Conservation (phyloP, 2,329 filamentous ascomycete genomes). For the Cordyceps tenuipes region DNA sequence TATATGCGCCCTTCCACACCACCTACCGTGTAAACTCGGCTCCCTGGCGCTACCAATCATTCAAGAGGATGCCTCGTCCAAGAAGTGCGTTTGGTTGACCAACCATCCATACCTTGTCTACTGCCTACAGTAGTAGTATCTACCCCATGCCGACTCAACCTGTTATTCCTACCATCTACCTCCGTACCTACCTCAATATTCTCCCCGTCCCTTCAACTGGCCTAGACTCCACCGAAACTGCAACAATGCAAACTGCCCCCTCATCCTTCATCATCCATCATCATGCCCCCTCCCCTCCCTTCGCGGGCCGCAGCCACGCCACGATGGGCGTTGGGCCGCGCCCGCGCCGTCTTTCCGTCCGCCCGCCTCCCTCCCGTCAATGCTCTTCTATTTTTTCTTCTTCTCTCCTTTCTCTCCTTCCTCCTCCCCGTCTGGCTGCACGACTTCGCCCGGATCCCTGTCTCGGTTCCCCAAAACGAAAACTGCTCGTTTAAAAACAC, state of each 20-base stretch:
- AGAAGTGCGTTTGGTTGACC: background rate
- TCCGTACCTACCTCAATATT: too few relatives aligned
- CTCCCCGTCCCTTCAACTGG: background rate
- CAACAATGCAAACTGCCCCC: background rate
- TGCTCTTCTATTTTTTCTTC: too few relatives aligned
- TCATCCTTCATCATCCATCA: background rate
- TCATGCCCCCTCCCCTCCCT: background rate
- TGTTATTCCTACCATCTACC: background rate
- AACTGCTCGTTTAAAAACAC: background rate
- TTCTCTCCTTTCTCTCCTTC: too few relatives aligned
- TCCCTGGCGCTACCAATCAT: conserved; percentile 4
- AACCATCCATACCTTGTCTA: background rate
- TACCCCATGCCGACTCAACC: background rate
- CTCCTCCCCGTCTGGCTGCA: background rate
- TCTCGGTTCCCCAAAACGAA: background rate
- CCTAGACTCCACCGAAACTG: background rate
- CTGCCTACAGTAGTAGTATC: too few relatives aligned
- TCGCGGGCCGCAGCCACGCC: conserved; percentile 3
- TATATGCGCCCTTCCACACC: background rate
- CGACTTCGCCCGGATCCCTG: too few relatives aligned
- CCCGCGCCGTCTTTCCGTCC: background rate
- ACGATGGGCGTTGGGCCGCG: conserved; percentile 7
- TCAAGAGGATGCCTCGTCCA: background rate
- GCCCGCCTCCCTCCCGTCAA: background rate
- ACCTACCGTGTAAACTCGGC: background rate